These are phyloP conservation scores for Epicoccum sorghinum DNA, from an alignment of 2,329 filamentous ascomycete species.

Conservation along the genomic window DNA sequence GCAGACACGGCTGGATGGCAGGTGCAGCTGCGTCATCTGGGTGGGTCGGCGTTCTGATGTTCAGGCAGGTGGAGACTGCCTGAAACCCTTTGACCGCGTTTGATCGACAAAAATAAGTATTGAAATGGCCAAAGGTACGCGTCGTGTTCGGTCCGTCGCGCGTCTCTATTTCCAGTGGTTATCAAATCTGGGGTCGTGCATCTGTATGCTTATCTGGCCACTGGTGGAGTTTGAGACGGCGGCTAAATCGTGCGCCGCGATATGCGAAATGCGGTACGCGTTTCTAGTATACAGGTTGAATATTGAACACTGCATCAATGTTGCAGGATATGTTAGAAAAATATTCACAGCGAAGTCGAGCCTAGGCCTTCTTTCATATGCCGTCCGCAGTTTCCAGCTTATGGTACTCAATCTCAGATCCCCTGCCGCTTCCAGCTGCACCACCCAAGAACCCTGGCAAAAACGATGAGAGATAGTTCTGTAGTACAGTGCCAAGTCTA, in stretches of 20 bases:
- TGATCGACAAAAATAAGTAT: conserved; percentile 9
- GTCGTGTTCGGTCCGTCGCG: conserved; percentile 13
- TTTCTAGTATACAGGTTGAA: not conserved
- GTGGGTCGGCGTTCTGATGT: conserved; percentile 11
- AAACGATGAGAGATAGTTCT: not conserved
- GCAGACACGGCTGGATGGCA: conserved; percentile 11
- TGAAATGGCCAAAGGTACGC: conserved; percentile 9
- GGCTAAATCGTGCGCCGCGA: not conserved
- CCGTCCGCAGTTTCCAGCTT: conserved; percentile 8
- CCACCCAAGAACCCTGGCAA: not conserved
- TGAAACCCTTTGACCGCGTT: conserved; percentile 18
- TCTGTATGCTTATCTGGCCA: not conserved
- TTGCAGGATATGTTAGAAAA: not conserved
- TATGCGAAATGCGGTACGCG: not conserved
- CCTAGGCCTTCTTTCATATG: not conserved
- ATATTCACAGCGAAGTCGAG: not conserved
- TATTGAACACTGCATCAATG: not conserved
- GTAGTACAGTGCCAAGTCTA: not conserved
- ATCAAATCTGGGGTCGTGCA: not conserved
- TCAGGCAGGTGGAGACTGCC: conserved; percentile 10
- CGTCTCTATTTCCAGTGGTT: not conserved
- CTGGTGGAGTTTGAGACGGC: not conserved
- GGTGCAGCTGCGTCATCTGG: conserved; percentile 10
- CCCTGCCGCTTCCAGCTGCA: not conserved
- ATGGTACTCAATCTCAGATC: conserved; percentile 3